Conservation (phyloP, 2,329 filamentous ascomycete species). For the Diaporthe sp. region DNA sequence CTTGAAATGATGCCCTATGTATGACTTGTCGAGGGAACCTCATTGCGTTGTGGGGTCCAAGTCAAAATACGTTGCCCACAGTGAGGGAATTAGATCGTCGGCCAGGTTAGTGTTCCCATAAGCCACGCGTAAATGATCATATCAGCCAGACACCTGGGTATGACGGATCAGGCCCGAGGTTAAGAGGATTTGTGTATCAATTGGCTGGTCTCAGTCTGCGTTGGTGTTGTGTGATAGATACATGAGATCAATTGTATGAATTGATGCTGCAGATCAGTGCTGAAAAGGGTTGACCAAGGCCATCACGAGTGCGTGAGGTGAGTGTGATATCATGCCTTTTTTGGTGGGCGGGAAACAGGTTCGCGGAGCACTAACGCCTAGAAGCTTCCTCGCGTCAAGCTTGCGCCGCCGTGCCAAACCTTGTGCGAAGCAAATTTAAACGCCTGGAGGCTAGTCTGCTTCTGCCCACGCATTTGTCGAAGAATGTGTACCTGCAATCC, state of each 20-base stretch:
- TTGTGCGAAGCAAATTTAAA: background rate
- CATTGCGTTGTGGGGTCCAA: slow-evolving; percentile 7
- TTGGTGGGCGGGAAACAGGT: slow-evolving; percentile 13
- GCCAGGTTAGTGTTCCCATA: slow-evolving; percentile 24
- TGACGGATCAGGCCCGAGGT: background rate
- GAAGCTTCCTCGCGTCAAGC: slow-evolving; percentile 17
- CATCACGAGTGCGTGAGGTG: slow-evolving; percentile 22
- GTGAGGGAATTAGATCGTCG: slow-evolving; percentile 12
- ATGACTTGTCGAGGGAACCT: slow-evolving; percentile 27
- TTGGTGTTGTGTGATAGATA: background rate
- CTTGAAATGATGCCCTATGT: background rate
- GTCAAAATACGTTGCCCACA: background rate
- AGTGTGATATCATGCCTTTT: slow-evolving; percentile 27
- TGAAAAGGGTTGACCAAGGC: background rate
- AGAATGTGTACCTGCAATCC: background rate
- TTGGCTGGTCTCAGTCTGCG: background rate
- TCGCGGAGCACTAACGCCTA: slow-evolving; percentile 2
- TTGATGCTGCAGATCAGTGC: background rate
- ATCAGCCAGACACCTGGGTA: slow-evolving; percentile 2
- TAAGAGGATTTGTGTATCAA: background rate
- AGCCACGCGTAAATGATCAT: slow-evolving; percentile 28
- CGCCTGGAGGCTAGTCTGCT: background rate
- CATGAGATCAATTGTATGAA: background rate
- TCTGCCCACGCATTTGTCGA: background rate
- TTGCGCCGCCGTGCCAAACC: slow-evolving; percentile 1